Evolutionary conservation across 2,329 filamentous ascomycete species (phyloP).

Genomic region (Raffaelea albimanens): DNA sequence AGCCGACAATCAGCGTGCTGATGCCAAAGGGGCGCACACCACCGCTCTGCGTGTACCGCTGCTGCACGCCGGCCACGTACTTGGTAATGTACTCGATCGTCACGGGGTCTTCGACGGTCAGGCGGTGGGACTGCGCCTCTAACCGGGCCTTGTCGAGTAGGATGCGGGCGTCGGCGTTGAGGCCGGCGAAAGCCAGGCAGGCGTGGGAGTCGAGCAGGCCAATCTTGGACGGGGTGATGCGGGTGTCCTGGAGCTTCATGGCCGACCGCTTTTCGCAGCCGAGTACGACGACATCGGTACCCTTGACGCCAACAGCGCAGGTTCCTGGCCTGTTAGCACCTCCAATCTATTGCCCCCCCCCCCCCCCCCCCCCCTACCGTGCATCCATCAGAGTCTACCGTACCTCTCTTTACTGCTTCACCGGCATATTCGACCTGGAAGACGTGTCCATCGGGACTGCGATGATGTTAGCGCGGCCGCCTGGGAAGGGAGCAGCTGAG

Average conservation of each 20-base stretch:
- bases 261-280: conserved; percentile 98
- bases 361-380: neutral
- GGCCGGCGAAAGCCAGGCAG: conserved; percentile 89
- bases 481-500: too few relatives aligned
- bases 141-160: conserved; percentile 95
- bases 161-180: conserved; percentile 97
- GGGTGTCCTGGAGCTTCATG: conserved; percentile 98
- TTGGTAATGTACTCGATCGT: conserved; percentile 99
- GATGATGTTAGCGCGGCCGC: too few relatives aligned
- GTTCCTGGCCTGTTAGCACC: conserved; percentile 62
- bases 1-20: conserved; percentile 96
- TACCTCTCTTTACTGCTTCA: conserved; percentile 97
- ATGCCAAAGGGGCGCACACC: conserved; percentile 98
- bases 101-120: conserved; percentile 95
- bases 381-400: too few relatives aligned
- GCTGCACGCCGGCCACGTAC: conserved; percentile 94
- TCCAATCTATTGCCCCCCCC: neutral
- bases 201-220: conserved; percentile 86
- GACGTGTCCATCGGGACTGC: conserved; percentile 95
- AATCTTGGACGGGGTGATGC: conserved; percentile 98
- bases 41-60: conserved; percentile 97
- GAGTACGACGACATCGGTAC: conserved; percentile 84
- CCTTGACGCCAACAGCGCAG: conserved; percentile 96
- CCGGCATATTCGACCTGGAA: conserved; percentile 99
- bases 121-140: conserved; percentile 92